Evolutionary conservation across 2,329 filamentous ascomycete species (phyloP).

Genomic region (Penicillium sp.): DNA sequence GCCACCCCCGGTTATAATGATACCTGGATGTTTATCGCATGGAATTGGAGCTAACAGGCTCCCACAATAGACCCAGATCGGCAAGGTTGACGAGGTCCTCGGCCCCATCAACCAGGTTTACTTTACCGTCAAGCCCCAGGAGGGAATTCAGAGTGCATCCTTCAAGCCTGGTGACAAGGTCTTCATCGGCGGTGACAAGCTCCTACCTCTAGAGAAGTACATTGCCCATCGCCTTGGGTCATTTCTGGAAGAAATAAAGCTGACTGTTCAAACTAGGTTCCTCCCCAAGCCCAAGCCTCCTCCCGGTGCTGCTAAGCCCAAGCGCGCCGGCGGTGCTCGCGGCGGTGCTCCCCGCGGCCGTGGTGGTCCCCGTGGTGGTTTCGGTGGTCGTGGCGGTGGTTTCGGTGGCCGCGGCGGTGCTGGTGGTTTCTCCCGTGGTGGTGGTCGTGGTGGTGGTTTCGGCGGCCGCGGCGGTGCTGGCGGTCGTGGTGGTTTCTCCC

Average conservation of each 20-base stretch:
- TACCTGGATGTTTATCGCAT: neutral
- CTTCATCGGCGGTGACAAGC: conserved; percentile 92
- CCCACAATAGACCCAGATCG: conserved; percentile 70
- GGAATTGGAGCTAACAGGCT: conserved; percentile 20
- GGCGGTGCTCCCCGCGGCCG: conserved; percentile 52
- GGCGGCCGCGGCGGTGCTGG: conserved; percentile 34
- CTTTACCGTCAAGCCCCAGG: conserved; percentile 97
- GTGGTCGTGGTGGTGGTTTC: conserved; percentile 48
- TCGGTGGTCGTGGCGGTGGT: conserved; percentile 47
- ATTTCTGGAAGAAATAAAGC: neutral
- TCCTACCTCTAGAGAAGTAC: conserved; percentile 85
- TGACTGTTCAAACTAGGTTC: conserved; percentile 61
- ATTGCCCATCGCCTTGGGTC: conserved; percentile 12
- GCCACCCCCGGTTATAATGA: conserved; percentile 13
- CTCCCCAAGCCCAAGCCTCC: conserved; percentile 86
- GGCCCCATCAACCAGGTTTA: conserved; percentile 97
- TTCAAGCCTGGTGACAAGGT: conserved; percentile 98
- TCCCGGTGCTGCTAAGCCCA: conserved; percentile 69
- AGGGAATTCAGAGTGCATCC: conserved; percentile 90
- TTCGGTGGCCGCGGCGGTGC: conserved; percentile 38
- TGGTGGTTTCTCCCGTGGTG: conserved; percentile 35
- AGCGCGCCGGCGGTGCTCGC: conserved; percentile 67
- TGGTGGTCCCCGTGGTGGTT: conserved; percentile 53
- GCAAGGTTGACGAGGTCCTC: conserved; percentile 97
- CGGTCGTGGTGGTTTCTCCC: conserved; percentile 23